phyloP scores from a whole-genome alignment of 2,329 filamentous ascomycete species.

The Colletotrichum orchidophilum region DNA sequence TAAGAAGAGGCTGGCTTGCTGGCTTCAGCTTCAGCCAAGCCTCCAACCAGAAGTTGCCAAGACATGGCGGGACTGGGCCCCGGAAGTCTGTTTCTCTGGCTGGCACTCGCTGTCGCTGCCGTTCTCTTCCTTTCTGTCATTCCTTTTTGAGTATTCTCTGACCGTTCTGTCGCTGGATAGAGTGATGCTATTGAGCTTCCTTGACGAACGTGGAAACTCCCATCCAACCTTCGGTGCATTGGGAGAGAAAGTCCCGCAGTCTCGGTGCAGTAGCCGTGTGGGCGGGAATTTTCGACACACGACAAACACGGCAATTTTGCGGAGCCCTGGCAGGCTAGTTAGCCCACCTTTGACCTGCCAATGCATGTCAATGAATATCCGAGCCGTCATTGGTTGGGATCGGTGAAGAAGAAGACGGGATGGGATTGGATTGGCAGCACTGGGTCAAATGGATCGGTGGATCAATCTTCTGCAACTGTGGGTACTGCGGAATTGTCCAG shows the following conservation, averaged over 20 bases:
- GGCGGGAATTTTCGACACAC: constrained; percentile 13
- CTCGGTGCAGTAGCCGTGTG: constrained; percentile 32
- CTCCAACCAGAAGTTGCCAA: constrained; percentile 4
- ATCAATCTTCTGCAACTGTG: background rate
- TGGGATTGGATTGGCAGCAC: background rate
- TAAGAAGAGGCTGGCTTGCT: background rate
- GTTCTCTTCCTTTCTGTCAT: background rate
- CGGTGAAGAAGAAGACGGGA: background rate
- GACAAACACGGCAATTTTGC: constrained; percentile 33
- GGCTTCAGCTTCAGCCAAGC: constrained; percentile 29
- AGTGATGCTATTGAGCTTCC: background rate
- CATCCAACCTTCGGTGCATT: constrained; percentile 20
- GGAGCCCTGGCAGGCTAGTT: background rate
- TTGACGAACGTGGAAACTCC: constrained; percentile 18
- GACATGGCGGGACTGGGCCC: constrained; percentile 19
- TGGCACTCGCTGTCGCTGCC: background rate
- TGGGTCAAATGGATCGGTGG: background rate
- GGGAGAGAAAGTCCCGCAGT: constrained; percentile 23
- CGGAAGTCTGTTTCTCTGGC: constrained; percentile 7
- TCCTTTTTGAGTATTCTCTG: background rate
- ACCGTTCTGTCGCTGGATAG: background rate
- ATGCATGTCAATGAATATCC: constrained; percentile 5
- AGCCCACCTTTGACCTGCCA: background rate
- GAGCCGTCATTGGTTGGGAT: background rate
- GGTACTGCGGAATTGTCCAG: background rate